Conservation (phyloP, 2,329 filamentous ascomycete species). For the Elsinoe necatrix region DNA sequence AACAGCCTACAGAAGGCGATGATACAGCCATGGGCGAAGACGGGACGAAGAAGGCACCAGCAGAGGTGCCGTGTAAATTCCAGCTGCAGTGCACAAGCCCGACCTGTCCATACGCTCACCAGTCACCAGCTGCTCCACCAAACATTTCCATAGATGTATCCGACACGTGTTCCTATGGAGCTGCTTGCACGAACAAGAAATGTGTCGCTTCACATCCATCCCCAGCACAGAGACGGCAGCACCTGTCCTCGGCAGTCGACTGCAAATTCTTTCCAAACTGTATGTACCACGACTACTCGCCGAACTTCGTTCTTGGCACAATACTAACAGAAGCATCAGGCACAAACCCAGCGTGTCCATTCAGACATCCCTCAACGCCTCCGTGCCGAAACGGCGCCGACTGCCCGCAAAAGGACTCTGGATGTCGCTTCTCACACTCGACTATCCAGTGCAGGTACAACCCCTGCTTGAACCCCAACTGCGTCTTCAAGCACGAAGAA, state of each 20-base stretch:
- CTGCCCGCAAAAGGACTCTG: slow-evolving; percentile 49
- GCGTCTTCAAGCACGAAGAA: slow-evolving; percentile 81
- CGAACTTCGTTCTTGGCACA: background rate
- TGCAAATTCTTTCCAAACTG: slow-evolving; percentile 92
- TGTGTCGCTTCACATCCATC: slow-evolving; percentile 89
- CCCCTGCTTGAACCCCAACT: slow-evolving; percentile 82
- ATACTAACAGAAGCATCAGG: slow-evolving; percentile 10
- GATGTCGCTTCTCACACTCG: slow-evolving; percentile 85
- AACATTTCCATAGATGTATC: slow-evolving; percentile 68
- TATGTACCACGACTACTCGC: background rate
- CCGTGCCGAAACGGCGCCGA: slow-evolving; percentile 85
- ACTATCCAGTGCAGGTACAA: slow-evolving; percentile 81
- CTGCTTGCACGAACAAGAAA: slow-evolving; percentile 91
- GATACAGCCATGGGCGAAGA: slow-evolving; percentile 50
- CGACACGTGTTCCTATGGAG: slow-evolving; percentile 75
- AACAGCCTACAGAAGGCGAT: slow-evolving; percentile 27
- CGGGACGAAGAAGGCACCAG: slow-evolving; percentile 40
- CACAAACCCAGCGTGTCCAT: slow-evolving; percentile 77
- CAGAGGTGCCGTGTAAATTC: slow-evolving; percentile 72
- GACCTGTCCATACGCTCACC: slow-evolving; percentile 88
- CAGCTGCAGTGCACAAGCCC: slow-evolving; percentile 81
- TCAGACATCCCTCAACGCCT: slow-evolving; percentile 79
- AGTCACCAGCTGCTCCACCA: slow-evolving; percentile 79
- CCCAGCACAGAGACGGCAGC: slow-evolving; percentile 61
- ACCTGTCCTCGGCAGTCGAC: slow-evolving; percentile 67